Conservation (phyloP, 1,284 basidiomycete genomes). For the Ganoderma sinense region DNA sequence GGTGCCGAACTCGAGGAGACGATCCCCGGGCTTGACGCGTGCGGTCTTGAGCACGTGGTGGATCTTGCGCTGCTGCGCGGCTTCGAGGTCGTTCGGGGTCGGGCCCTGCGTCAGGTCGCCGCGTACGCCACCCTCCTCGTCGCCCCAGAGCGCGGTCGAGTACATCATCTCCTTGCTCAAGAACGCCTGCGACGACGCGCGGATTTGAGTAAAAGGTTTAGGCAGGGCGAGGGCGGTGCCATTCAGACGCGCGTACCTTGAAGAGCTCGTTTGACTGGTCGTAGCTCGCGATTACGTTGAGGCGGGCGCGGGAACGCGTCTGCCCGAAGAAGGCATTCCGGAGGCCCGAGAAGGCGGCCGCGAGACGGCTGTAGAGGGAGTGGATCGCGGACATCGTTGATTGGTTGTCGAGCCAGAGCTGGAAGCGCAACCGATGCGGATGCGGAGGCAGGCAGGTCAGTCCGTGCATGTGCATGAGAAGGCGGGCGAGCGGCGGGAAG, state of each 20-base stretch:
- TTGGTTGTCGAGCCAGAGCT: slow-evolving; percentile 89
- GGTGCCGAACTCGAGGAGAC: slow-evolving; percentile 90
- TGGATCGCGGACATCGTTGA: slow-evolving; percentile 71
- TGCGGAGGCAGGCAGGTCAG: background rate
- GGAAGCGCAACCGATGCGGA: slow-evolving; percentile 34
- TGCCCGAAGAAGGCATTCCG: slow-evolving; percentile 87
- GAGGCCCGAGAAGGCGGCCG: slow-evolving; percentile 72
- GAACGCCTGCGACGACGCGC: slow-evolving; percentile 63
- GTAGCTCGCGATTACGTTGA: slow-evolving; percentile 90
- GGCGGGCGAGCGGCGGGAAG: slow-evolving; percentile 1
- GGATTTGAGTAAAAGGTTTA: background rate
- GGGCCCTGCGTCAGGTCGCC: slow-evolving; percentile 54
- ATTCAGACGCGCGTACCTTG: slow-evolving; percentile 52
- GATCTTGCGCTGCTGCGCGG: slow-evolving; percentile 85
- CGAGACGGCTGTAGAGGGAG: slow-evolving; percentile 69
- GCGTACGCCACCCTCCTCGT: slow-evolving; percentile 74
- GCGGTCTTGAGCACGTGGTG: slow-evolving; percentile 80
- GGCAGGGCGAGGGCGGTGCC: background rate
- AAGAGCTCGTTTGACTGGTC: slow-evolving; percentile 88
- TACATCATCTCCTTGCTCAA: slow-evolving; percentile 93
- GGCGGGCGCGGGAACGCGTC: slow-evolving; percentile 76
- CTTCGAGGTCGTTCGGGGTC: slow-evolving; percentile 74
- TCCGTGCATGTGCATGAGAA: slow-evolving; percentile 9
- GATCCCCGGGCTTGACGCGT: slow-evolving; percentile 78
- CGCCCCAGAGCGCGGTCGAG: slow-evolving; percentile 84